Evolutionary conservation across 2,329 filamentous ascomycete species (phyloP).

Genomic region (Proliferodiscus dingleyae): DNA sequence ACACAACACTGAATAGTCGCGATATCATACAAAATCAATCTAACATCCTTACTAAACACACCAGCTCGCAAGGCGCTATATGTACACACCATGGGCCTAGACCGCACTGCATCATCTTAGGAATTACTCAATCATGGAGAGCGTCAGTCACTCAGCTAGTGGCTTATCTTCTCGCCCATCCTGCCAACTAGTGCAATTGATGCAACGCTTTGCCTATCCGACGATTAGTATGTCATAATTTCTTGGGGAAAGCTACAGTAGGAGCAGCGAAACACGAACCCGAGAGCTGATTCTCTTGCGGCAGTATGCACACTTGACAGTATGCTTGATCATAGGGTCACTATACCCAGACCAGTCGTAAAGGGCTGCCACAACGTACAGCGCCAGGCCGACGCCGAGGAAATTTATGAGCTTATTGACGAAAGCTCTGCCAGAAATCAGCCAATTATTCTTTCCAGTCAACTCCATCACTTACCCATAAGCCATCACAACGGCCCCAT

Average conservation of each 20-base stretch:
- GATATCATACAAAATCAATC: too few species aligned
- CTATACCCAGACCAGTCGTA: conserved; percentile 52
- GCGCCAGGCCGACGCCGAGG: conserved; percentile 56
- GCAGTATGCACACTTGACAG: conserved; percentile 64
- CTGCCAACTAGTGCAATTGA: conserved; percentile 54
- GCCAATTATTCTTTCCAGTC: background rate
- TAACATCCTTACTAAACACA: too few species aligned
- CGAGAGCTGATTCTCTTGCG: conserved; percentile 58
- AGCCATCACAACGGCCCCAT: conserved; percentile 67
- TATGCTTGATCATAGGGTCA: conserved; percentile 67
- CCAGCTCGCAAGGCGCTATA: too few species aligned
- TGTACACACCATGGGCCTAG: too few species aligned
- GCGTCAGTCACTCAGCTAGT: background rate
- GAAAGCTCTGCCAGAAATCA: conserved; percentile 44
- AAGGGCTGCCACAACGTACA: conserved; percentile 58
- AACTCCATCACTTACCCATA: conserved; percentile 51
- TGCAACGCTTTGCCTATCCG: conserved; percentile 41
- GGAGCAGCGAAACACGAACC: conserved; percentile 36
- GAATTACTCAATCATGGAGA: background rate
- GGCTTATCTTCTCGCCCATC: conserved; percentile 48
- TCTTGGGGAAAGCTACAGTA: background rate
- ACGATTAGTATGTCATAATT: background rate
- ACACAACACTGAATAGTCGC: too few species aligned
- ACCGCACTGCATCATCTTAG: too few species aligned
- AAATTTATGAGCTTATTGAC: conserved; percentile 63